Evolutionary conservation across 2,329 filamentous ascomycete genomes (phyloP).

Genomic region (Lojkania enalia): DNA sequence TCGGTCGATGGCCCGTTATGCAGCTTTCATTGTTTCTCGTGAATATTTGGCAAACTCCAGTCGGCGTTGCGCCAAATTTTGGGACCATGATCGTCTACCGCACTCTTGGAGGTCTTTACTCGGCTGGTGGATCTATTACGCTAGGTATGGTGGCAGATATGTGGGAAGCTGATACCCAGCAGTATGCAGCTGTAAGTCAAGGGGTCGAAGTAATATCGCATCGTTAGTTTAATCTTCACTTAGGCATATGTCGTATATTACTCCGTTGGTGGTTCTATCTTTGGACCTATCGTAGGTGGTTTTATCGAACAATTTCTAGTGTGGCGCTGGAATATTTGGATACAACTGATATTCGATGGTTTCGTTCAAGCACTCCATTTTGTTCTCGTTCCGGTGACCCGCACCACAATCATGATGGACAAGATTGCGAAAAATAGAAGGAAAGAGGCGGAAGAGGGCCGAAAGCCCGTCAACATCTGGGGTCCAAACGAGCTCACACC

Average conservation of each 20-base stretch:
- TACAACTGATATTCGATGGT: conserved; percentile 78
- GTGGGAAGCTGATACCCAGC: conserved; percentile 61
- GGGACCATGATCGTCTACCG: conserved; percentile 68
- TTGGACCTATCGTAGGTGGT: conserved; percentile 78
- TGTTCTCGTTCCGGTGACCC: conserved; percentile 74
- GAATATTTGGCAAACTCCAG: conserved; percentile 70
- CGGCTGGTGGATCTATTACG: conserved; percentile 67
- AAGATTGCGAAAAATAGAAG: conserved; percentile 75
- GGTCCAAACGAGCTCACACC: conserved; percentile 70
- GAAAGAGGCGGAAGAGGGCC: conserved; percentile 62
- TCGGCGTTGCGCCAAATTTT: conserved; percentile 74
- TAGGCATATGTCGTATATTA: conserved; percentile 67
- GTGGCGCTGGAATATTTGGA: conserved; percentile 84
- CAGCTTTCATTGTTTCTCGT: conserved; percentile 74
- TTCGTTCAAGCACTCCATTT: conserved; percentile 70
- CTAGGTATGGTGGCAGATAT: conserved; percentile 68
- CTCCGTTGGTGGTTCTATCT: conserved; percentile 74
- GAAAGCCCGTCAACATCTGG: conserved; percentile 64
- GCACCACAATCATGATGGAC: conserved; percentile 77
- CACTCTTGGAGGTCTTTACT: conserved; percentile 48
- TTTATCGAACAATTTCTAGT: conserved; percentile 70
- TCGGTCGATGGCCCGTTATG: conserved; percentile 75
- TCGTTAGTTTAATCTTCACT: conserved; percentile 9
- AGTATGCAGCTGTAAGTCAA: conserved; percentile 64
- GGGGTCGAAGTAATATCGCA: conserved; percentile 42